Evolutionary conservation across 2,329 filamentous ascomycete genomes (phyloP).

Genomic region (Dactylella cylindrospora): DNA sequence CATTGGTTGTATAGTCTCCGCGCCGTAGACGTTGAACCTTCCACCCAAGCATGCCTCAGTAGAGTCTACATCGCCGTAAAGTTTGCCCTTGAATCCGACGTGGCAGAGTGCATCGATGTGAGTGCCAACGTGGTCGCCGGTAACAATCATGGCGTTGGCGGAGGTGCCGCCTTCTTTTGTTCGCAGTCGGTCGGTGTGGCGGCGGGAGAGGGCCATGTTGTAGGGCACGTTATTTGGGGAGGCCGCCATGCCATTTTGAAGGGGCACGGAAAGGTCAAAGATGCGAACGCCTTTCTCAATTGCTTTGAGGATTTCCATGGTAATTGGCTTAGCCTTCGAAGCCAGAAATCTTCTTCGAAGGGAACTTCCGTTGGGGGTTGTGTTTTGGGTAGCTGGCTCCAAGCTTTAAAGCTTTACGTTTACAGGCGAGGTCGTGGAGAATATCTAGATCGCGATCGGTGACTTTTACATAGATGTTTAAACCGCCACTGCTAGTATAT

Average conservation of each 20-base stretch:
- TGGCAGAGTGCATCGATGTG: constrained; percentile 24
- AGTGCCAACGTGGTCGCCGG: constrained; percentile 25
- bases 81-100: constrained; percentile 21
- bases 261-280: constrained; percentile 42
- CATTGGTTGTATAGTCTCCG: constrained; percentile 25
- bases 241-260: constrained; percentile 44
- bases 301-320: constrained; percentile 28
- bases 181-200: constrained; percentile 15
- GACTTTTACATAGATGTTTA: too few species aligned
- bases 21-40: constrained; percentile 17
- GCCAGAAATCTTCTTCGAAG: too few species aligned
- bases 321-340: not conserved
- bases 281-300: constrained; percentile 27
- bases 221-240: constrained; percentile 36
- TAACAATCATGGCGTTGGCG: constrained; percentile 29
- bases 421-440: too few species aligned
- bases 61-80: constrained; percentile 23
- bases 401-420: too few species aligned
- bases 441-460: too few species aligned
- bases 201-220: constrained; percentile 22
- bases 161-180: constrained; percentile 18
- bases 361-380: too few species aligned
- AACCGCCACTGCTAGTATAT: too few species aligned
- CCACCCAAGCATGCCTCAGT: constrained; percentile 20
- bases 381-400: too few species aligned